Conservation (phyloP, 2,329 filamentous ascomycete species). For the Epichloe gansuensis region DNA sequence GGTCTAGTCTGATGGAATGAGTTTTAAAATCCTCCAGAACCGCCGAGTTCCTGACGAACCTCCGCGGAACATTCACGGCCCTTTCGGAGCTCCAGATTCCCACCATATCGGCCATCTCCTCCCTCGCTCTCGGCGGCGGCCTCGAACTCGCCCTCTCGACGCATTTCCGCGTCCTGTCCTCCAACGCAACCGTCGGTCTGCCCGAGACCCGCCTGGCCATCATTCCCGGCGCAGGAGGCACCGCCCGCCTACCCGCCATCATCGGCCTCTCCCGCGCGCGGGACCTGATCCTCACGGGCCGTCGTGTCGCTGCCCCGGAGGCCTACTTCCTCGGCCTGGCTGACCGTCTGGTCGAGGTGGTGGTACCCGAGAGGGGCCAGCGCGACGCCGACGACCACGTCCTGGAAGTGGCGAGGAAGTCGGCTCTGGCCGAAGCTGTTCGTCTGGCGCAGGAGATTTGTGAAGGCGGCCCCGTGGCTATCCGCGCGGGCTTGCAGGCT, state of each 20-base stretch:
- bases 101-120: conserved; percentile 79
- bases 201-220: conserved; percentile 91
- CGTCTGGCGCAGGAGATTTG: conserved; percentile 75
- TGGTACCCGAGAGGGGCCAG: conserved; percentile 39
- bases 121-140: conserved; percentile 79
- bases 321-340: conserved; percentile 86
- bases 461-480: conserved; percentile 75
- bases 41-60: conserved; percentile 59
- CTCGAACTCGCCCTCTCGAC: conserved; percentile 87
- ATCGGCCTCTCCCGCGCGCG: conserved; percentile 74
- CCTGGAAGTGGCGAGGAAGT: conserved; percentile 47
- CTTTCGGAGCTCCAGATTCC: conserved; percentile 72
- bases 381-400: conserved; percentile 26
- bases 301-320: conserved; percentile 71
- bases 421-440: conserved; percentile 64
- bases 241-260: conserved; percentile 70
- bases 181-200: conserved; percentile 65
- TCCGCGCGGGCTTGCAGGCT: conserved; percentile 67
- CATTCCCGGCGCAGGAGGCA: conserved; percentile 88
- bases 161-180: conserved; percentile 76
- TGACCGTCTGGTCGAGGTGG: conserved; percentile 77
- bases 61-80: conserved; percentile 63
- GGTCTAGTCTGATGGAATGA: background rate
- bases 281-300: conserved; percentile 80
- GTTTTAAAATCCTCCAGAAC: conserved; percentile 43